phyloP scores from a whole-genome alignment of 1,284 basidiomycete species.

The Anthracocystis walkeri region DNA sequence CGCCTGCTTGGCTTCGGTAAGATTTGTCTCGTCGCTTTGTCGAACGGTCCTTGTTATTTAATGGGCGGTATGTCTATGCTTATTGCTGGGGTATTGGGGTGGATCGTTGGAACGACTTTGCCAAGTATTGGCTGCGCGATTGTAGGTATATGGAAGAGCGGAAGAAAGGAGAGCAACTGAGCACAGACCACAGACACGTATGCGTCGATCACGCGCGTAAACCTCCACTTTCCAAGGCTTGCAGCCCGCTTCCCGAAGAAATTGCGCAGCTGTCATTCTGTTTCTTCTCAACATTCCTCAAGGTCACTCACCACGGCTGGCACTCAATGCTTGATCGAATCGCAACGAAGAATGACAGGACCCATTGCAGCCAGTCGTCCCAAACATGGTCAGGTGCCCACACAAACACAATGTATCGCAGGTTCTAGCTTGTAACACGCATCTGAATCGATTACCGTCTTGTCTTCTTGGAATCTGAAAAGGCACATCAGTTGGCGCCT shows the following conservation, averaged over 20 bases:
- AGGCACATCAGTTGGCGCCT: slow-evolving; percentile 10
- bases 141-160: slow-evolving; percentile 4
- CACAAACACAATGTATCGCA: not conserved
- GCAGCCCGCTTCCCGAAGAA: slow-evolving; percentile 23
- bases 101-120: too few species aligned
- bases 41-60: too few species aligned
- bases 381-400: too few species aligned
- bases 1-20: not conserved
- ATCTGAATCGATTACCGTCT: not conserved
- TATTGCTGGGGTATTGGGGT: too few species aligned
- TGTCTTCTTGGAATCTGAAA: too few species aligned
- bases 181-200: slow-evolving; percentile 28
- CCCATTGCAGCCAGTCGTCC: too few species aligned
- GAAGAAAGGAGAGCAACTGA: slow-evolving; percentile 1
- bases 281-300: not conserved
- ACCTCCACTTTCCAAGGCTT: slow-evolving; percentile 27
- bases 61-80: too few species aligned
- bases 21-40: not conserved
- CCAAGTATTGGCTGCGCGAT: not conserved
- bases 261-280: not conserved
- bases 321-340: not conserved
- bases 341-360: too few species aligned
- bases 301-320: not conserved
- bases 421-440: too few species aligned
- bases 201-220: slow-evolving; percentile 36